phyloP scores from a whole-genome alignment of 768 basidiomycete species.

The Leccinum olivaceopallidum region DNA sequence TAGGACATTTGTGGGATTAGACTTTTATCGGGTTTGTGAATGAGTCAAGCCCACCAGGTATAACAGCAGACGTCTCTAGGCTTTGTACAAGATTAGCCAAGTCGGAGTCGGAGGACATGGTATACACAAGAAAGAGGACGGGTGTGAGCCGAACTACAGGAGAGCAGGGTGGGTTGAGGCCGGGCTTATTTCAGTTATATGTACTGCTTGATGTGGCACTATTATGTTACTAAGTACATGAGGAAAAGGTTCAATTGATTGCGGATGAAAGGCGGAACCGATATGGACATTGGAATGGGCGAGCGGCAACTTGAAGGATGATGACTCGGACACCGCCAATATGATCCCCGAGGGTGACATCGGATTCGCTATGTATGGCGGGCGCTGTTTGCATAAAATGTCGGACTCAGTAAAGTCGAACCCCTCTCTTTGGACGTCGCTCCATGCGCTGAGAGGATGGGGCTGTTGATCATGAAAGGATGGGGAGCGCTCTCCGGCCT shows the following conservation, averaged over 20 bases:
- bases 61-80: background rate
- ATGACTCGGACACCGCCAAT: background rate
- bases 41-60: background rate
- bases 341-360: background rate
- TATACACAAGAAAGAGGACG: background rate
- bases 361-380: background rate
- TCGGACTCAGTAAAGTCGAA: background rate
- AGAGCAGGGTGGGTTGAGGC: background rate
- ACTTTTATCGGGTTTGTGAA: background rate
- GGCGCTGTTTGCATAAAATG: background rate
- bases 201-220: background rate
- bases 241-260: background rate
- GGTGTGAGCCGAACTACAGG: background rate
- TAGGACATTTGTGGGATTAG: background rate
- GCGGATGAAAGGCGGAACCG: background rate
- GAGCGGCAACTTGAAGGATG: background rate
- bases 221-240: background rate
- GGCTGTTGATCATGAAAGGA: background rate
- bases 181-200: background rate
- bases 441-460: background rate
- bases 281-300: background rate
- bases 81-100: background rate
- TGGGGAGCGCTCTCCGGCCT: background rate
- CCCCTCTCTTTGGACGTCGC: background rate
- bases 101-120: slow-evolving; percentile 3